phyloP scores from a whole-genome alignment of 2,329 filamentous ascomycete species.

The Cercospora zeae-maydis region DNA sequence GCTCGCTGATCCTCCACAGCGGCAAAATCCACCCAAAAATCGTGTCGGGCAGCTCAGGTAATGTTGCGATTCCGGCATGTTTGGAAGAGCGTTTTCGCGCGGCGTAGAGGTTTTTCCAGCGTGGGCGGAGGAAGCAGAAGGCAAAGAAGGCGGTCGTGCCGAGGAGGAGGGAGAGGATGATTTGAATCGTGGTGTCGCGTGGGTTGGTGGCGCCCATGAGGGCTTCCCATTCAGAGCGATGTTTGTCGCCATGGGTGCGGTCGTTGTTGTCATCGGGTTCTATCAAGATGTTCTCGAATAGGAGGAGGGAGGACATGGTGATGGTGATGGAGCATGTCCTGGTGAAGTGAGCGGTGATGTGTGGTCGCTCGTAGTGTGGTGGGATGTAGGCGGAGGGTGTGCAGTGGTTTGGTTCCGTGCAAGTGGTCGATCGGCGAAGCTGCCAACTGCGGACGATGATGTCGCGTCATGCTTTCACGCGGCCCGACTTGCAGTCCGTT shows the following conservation, averaged over 20 bases:
- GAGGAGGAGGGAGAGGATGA: slow-evolving; percentile 67
- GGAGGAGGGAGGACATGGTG: not conserved
- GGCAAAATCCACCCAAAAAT: slow-evolving; percentile 92
- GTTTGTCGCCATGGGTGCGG: not conserved
- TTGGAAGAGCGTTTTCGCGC: slow-evolving; percentile 72
- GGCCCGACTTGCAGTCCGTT: not conserved
- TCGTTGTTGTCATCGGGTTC: slow-evolving; percentile 14
- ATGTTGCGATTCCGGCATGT: slow-evolving; percentile 54
- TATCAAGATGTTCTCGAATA: not conserved
- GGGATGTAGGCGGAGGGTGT: not conserved
- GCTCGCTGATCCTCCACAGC: slow-evolving; percentile 78
- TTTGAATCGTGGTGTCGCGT: slow-evolving; percentile 56
- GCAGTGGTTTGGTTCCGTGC: not conserved
- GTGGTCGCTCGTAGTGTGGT: not conserved
- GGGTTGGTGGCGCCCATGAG: slow-evolving; percentile 37
- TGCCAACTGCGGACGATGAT: not conserved
- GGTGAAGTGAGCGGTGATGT: not conserved
- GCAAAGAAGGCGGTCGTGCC: slow-evolving; percentile 68
- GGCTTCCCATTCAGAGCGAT: slow-evolving; percentile 10
- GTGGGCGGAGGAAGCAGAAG: slow-evolving; percentile 79
- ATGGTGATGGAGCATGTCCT: not conserved
- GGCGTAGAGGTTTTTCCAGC: slow-evolving; percentile 88
- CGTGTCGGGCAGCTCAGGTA: slow-evolving; percentile 77
- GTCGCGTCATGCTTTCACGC: not conserved
- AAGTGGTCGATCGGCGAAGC: not conserved